phyloP scores from a whole-genome alignment of 2,329 filamentous ascomycete genomes.

The Fusarium papillatum region DNA sequence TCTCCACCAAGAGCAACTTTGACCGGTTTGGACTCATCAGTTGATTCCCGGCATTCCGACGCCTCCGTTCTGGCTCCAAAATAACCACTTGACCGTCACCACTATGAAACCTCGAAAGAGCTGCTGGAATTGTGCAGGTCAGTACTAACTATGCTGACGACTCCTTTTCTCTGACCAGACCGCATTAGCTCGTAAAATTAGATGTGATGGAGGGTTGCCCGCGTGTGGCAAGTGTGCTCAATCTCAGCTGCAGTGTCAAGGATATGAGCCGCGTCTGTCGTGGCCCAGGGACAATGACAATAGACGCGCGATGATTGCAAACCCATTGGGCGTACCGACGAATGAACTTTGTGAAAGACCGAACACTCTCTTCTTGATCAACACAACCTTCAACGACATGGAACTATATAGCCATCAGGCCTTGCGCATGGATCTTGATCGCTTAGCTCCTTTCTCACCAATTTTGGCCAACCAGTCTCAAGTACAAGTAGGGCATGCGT shows the following conservation, averaged over 20 bases:
- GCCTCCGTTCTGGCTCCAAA: background rate
- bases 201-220: slow-evolving; percentile 31
- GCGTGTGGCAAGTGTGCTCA: slow-evolving; percentile 22
- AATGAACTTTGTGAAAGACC: background rate
- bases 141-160: background rate
- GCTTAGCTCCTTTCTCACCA: fast-evolving
- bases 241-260: slow-evolving; percentile 15
- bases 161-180: background rate
- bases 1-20: slow-evolving; percentile 20
- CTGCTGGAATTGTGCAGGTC: slow-evolving; percentile 40
- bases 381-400: slow-evolving; percentile 30
- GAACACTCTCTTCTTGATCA: slow-evolving; percentile 18
- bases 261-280: slow-evolving; percentile 33
- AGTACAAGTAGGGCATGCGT: slow-evolving; percentile 3
- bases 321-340: background rate
- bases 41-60: background rate
- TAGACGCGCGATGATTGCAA: slow-evolving; percentile 18
- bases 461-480: background rate
- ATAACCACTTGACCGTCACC: background rate
- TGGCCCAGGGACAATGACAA: slow-evolving; percentile 31
- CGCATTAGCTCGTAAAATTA: slow-evolving; percentile 34
- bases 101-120: slow-evolving; percentile 23
- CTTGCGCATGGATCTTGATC: fast-evolving
- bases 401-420: background rate
- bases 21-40: background rate